phyloP scores from a whole-genome alignment of 2,329 filamentous ascomycete species.

The Fusarium foetens region DNA sequence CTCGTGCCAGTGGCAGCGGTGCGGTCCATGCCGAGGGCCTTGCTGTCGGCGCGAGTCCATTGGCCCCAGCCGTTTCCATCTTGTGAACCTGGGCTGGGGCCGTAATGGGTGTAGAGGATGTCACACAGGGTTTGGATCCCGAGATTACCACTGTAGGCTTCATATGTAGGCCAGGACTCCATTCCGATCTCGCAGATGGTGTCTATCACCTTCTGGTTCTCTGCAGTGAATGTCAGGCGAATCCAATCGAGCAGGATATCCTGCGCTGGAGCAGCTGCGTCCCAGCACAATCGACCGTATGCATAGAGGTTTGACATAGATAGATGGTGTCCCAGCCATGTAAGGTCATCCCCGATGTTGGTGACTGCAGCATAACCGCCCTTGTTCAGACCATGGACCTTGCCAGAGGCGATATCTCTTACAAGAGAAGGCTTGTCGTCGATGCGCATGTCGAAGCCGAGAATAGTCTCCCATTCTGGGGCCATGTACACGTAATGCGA shows the following conservation, averaged over 20 bases:
- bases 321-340: neutral
- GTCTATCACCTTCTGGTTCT: neutral
- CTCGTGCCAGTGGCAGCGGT: neutral
- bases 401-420: neutral
- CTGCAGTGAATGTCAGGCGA: neutral
- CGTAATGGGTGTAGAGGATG: neutral
- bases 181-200: neutral
- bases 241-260: neutral
- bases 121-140: neutral
- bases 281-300: neutral
- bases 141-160: neutral
- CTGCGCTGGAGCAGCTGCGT: neutral
- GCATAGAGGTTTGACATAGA: neutral
- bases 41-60: neutral
- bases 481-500: neutral
- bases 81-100: neutral
- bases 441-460: neutral
- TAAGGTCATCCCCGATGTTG: neutral
- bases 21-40: neutral
- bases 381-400: neutral
- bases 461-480: neutral
- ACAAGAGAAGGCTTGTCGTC: neutral
- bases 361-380: neutral
- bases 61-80: neutral
- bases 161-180: neutral